These are phyloP conservation scores for Cercospora citrullina DNA, from an alignment of 2,329 filamentous ascomycete genomes.

Conservation along the genomic window DNA sequence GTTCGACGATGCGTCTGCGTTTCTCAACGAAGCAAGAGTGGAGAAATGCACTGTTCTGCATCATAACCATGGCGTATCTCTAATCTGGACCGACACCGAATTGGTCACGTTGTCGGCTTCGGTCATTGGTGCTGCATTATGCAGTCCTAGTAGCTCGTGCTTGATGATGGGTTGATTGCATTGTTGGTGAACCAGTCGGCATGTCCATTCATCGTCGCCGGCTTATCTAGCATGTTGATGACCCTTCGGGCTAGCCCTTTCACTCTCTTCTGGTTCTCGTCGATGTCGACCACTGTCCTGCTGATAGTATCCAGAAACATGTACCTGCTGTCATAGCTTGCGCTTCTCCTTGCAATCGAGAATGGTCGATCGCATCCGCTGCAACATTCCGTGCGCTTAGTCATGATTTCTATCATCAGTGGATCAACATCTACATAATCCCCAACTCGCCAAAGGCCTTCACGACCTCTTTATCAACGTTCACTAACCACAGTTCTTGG, in stretches of 20 bases:
- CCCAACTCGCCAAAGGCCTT: slow-evolving; percentile 56
- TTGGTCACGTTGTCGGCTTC: not conserved
- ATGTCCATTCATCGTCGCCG: not conserved
- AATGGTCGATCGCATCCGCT: not conserved
- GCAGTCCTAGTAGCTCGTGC: not conserved
- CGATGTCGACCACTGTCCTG: not conserved
- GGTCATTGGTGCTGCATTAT: not conserved
- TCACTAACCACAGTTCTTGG: slow-evolving; percentile 66
- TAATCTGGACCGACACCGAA: not conserved
- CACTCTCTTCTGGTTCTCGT: not conserved
- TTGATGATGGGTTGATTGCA: not conserved
- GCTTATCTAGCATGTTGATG: not conserved
- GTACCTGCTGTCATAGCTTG: not conserved
- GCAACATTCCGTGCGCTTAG: not conserved
- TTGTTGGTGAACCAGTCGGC: not conserved
- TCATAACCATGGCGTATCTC: not conserved
- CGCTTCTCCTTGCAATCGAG: not conserved
- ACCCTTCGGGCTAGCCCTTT: not conserved
- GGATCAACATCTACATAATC: slow-evolving; percentile 32
- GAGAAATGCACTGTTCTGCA: not conserved
- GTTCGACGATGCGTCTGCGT: not conserved
- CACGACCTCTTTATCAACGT: slow-evolving; percentile 73
- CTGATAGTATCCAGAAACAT: not conserved
- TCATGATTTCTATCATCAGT: not conserved
- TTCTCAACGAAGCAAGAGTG: not conserved